Evolutionary conservation across 495 filamentous ascomycete species (phyloP), one percentile per base, ranked within the genome.

Genomic region (Aspergillus incahuasiensis): DNA sequence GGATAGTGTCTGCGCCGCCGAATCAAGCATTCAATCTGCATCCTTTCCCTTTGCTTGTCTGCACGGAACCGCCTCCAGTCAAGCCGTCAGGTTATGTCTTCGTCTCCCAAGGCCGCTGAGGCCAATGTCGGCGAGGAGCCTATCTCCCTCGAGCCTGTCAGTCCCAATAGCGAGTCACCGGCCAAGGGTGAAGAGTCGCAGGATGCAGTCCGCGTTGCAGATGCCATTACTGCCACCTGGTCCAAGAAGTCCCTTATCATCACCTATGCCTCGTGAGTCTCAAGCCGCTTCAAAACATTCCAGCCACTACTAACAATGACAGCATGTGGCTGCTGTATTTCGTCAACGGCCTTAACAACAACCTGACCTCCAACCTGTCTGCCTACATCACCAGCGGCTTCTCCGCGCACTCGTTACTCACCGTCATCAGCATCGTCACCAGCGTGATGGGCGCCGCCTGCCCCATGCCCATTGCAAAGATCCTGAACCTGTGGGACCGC

Each of bases 401-500:
- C 35, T 28, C 25, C 25, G 34, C 34, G 6, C 13, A 35, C 42
- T 70, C 76, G 44, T 35, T 76, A 11, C 55, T 69, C 18, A 71
- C 58, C 64, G 81, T 89, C 47, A 79, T 89, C 52, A 82, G 80
- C 50, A 87, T 86, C 44, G 73, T 88, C 30, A 62, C 80, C n/a
- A 28, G 25, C 8, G 25, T 28, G 4, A 28, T 28, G 25, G 25
- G 25, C 25, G 25, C 25, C 25, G 25, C 25, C 25, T 28, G 25
- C 25, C 85, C 86, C 58, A 71, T 89, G n/a, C 79, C 86, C 5
- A 68, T 87, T 12, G 86, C 84, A 30, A 87, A 88, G 63, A 74
- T 87, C 25, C 67, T 89, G 48, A 85, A 89, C 63, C 71, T 86
- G 22, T 89, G 81, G 78, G 86, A 86, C 39, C 64, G 82, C 60